Evolutionary conservation across 2,329 filamentous ascomycete species (phyloP).

Genomic region (Seiridium unicorne): DNA sequence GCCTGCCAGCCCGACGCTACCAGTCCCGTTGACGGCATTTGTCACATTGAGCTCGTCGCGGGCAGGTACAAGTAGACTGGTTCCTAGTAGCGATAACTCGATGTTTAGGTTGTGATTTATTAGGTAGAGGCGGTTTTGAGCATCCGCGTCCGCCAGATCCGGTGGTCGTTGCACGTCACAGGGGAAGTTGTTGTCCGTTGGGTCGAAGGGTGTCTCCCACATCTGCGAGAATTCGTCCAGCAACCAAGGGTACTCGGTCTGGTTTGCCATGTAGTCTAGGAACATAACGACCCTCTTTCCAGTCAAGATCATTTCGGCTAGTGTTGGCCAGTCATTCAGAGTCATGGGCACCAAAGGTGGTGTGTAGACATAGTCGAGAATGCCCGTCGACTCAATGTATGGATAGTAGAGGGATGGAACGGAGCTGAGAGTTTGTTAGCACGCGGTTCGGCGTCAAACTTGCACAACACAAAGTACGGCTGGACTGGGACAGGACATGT

Average conservation of each 20-base stretch:
- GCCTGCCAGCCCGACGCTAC: conserved; percentile 64
- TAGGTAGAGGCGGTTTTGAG: conserved; percentile 69
- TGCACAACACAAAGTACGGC: not conserved
- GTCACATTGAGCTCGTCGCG: conserved; percentile 68
- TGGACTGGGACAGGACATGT: not conserved
- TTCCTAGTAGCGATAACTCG: conserved; percentile 65
- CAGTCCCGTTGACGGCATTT: conserved; percentile 63
- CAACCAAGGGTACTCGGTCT: conserved; percentile 76
- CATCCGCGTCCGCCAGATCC: conserved; percentile 50
- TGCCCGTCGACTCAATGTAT: conserved; percentile 69
- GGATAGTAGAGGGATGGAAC: conserved; percentile 60
- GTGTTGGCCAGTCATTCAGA: conserved; percentile 77
- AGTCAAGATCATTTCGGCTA: conserved; percentile 71
- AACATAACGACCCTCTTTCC: conserved; percentile 75
- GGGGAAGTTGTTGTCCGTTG: conserved; percentile 62
- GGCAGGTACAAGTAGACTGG: conserved; percentile 68
- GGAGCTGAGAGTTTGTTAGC: conserved; percentile 33
- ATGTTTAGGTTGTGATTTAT: conserved; percentile 91
- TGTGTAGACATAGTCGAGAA: conserved; percentile 71
- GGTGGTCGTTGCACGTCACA: conserved; percentile 79
- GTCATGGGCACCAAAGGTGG: conserved; percentile 70
- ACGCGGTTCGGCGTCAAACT: not conserved
- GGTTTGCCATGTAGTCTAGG: conserved; percentile 82
- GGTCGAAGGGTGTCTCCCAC: conserved; percentile 90
- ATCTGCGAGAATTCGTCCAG: conserved; percentile 85